Conservation (phyloP, 176 grass and related monocot genomes). For the Cenchrus fungigraminus region DNA sequence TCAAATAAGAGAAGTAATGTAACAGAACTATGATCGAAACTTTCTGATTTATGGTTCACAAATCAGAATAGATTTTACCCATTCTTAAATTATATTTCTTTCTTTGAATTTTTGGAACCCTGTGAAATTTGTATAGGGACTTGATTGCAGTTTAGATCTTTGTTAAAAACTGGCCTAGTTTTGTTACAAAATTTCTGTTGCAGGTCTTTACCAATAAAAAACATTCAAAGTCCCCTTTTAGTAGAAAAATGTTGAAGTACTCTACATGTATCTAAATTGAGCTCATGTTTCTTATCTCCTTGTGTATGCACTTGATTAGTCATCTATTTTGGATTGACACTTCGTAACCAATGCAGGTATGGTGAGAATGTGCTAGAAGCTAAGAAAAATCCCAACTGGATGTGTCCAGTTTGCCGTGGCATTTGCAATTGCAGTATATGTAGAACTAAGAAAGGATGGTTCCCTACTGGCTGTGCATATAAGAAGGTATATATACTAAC, state of each 20-base stretch:
- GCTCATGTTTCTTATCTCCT: background rate
- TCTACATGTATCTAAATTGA: background rate
- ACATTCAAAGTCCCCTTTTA: background rate
- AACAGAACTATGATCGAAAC: background rate
- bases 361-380: slow-evolving; percentile 94
- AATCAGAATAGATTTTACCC: background rate
- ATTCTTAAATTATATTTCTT: background rate
- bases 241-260: background rate
- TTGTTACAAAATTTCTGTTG: background rate
- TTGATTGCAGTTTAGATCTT: background rate
- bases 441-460: slow-evolving; percentile 93
- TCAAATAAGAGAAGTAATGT: background rate
- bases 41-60: background rate
- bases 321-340: slow-evolving; percentile 6
- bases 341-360: slow-evolving; percentile 60
- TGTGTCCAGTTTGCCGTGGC: slow-evolving; percentile 81
- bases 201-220: background rate
- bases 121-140: background rate
- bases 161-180: no score
- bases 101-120: background rate
- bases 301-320: background rate
- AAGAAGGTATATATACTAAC: slow-evolving; percentile 60
- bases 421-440: slow-evolving; percentile 97
- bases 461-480: slow-evolving; percentile 67
- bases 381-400: slow-evolving; percentile 76